Base-by-base conservation (phyloP, 805 yeast genomes). In the Debaryomyces castellii region DNA sequence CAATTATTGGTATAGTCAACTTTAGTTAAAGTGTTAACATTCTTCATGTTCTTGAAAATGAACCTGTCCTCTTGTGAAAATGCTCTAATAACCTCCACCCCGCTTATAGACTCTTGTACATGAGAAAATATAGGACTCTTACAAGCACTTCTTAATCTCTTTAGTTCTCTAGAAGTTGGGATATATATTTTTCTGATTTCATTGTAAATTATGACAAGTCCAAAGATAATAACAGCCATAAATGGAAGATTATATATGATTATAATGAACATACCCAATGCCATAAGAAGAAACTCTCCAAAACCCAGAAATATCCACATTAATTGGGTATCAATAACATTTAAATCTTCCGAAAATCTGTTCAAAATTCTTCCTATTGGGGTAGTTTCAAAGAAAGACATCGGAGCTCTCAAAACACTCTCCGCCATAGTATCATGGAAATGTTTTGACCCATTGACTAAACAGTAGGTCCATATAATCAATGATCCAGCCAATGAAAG, bases 291-390 rank as follows among this genome's bases (percentile, higher is more conserved):
- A 65, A 83, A 64, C 59, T 86, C 90, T 45, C 81, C 77, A 69
- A n/a, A 71, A 61, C 74, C 69, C 69, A 22, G 74, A 73, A 1
- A 72, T 60, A 46, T 71, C 57, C 46, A 69, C 55, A 1, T 69
- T 47, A 89, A 67, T 63, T 86, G 92, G 59, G 87, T 87, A 58
- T 89, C 96, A 62, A 89, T 67, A 4, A 83, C 82, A 60, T 89
- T 95, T 0, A 94, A 85, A 62, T 89, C 97, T 55, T 88, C 88
- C 2, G 96, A 88, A 63, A 89, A 89, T 53, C 96, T 73, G 65
- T 88, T 89, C 62, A 90, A 70, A 48, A 89, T 83, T 52, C 96
- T 76, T 1, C 97, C 96, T 74, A 88, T 76, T n/a, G 97, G 97
- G 0, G 95, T 87, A 11, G 89, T 82, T 58, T 90, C 96, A 66